Evolutionary conservation across 805 yeast genomes (phyloP).

Genomic region (Starmerella cellae): DNA sequence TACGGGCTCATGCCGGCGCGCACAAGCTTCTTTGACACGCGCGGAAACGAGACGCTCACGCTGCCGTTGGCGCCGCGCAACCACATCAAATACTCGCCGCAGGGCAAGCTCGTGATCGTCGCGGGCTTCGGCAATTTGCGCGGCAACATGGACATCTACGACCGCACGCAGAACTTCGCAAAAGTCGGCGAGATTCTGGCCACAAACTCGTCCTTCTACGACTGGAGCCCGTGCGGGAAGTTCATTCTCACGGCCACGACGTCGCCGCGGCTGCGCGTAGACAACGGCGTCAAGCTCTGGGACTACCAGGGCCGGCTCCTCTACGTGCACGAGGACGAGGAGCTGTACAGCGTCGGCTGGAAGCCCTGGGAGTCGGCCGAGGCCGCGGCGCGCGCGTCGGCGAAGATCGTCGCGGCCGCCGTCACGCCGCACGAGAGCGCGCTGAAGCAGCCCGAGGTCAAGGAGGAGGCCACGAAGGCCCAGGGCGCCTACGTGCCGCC

Average conservation of each 20-base stretch:
- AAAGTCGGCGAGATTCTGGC: slow-evolving; percentile 79
- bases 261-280: slow-evolving; percentile 91
- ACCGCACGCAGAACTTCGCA: slow-evolving; percentile 71
- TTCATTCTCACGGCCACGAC: slow-evolving; percentile 91
- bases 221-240: slow-evolving; percentile 97
- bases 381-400: slow-evolving; percentile 11
- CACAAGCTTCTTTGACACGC: slow-evolving; percentile 84
- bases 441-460: slow-evolving; percentile 30
- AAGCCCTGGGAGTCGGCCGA: slow-evolving; percentile 48
- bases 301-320: slow-evolving; percentile 74
- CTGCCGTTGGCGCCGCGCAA: slow-evolving; percentile 81
- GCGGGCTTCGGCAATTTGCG: slow-evolving; percentile 98
- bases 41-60: slow-evolving; percentile 76
- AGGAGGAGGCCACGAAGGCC: slow-evolving; percentile 38
- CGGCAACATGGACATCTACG: slow-evolving; percentile 90
- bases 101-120: slow-evolving; percentile 76
- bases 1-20: slow-evolving; percentile 97
- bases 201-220: slow-evolving; percentile 87
- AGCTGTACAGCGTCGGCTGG: slow-evolving; percentile 75
- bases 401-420: slow-evolving; percentile 32
- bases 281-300: slow-evolving; percentile 90
- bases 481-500: slow-evolving; percentile 95
- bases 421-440: slow-evolving; percentile 65
- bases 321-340: slow-evolving; percentile 65
- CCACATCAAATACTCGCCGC: slow-evolving; percentile 84